Conservation (phyloP, 2,329 filamentous ascomycete genomes). For the Botryotinia calthae region DNA sequence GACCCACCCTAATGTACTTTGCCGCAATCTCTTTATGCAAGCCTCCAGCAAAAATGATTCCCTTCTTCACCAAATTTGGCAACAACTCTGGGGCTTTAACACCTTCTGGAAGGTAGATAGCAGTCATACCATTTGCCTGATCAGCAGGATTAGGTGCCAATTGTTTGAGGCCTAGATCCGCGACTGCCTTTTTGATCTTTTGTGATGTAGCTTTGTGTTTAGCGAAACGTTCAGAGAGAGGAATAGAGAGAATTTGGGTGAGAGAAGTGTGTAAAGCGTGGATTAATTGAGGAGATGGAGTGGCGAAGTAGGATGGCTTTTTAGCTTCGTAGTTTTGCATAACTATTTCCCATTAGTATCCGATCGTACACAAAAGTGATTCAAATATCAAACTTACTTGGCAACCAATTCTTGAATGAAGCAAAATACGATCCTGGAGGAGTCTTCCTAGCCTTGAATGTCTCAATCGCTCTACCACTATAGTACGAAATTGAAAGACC, state of each 20-base stretch:
- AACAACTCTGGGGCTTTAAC: conserved; percentile 79
- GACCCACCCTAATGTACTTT: conserved; percentile 93
- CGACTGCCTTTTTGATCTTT: conserved; percentile 79
- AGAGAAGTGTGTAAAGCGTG: conserved; percentile 89
- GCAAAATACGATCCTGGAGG: conserved; percentile 89
- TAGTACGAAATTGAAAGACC: conserved; percentile 93
- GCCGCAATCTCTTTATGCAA: conserved; percentile 93
- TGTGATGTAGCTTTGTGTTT: conserved; percentile 76
- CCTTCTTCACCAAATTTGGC: conserved; percentile 79
- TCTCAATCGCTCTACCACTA: conserved; percentile 80
- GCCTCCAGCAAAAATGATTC: conserved; percentile 91
- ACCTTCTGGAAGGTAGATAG: conserved; percentile 87
- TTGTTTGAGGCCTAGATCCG: conserved; percentile 80
- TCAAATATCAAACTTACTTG: conserved; percentile 55
- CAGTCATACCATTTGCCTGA: conserved; percentile 97
- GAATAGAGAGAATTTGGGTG: conserved; percentile 77
- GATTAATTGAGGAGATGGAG: conserved; percentile 89
- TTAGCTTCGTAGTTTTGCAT: conserved; percentile 99
- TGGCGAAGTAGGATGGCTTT: conserved; percentile 97
- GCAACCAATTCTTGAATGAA: conserved; percentile 95
- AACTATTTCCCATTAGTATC: conserved; percentile 49
- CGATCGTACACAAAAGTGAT: conserved; percentile 1
- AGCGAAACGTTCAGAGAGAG: conserved; percentile 79
- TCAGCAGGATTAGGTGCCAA: conserved; percentile 81
- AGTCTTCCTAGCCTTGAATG: conserved; percentile 75